Evolutionary conservation across 768 basidiomycete genomes (phyloP), one percentile per base, ranked within the genome.

Genomic region (Tremella mesenterica): DNA sequence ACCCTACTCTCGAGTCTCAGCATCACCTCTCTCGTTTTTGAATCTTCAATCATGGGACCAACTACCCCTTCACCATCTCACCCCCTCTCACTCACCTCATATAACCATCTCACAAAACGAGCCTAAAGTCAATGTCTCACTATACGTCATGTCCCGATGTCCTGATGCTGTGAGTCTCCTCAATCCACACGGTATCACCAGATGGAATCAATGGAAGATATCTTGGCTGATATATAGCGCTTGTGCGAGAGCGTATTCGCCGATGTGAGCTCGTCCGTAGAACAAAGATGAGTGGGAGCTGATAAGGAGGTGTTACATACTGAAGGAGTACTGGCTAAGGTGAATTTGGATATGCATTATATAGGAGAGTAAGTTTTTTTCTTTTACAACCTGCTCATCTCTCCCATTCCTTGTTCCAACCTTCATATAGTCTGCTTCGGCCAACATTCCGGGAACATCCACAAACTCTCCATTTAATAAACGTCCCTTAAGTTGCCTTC

Each of bases 241-340:
- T 61, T 86, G 12, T 91, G 88, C 68, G 90, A 93, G 72, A 74
- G 78, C 4, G 76, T 85, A 0, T 87, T 90, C 72, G 81, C 88
- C 65, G 74, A 79, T 20, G 86, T 90, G 27, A 57, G 64, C 52
- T 9, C 27, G 14, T 23, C 13, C 2, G 41, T 29, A 20, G 4
- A 10, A 2, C 41, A n/a, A 8, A 13, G n/a, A n/a, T n/a, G n/a
- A n/a, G n/a, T n/a, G n/a, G n/a, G n/a, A n/a, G n/a, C 44, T 38
- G 31, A 25, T 27, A 30, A 5, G 10, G 44, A 69, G 67, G 67
- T 71, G 10, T 72, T 89, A 21, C 74, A 78, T 44, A 58, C 56
- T 4, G 47, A 58, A 16, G 76, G 78, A 48, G 84, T 85, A 1
- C 71, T 73, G 2, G 75, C 79, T 58, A 86, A 85, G 73, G 76